Conservation (phyloP, 2,329 filamentous ascomycete genomes). For the Claviceps arundinis region DNA sequence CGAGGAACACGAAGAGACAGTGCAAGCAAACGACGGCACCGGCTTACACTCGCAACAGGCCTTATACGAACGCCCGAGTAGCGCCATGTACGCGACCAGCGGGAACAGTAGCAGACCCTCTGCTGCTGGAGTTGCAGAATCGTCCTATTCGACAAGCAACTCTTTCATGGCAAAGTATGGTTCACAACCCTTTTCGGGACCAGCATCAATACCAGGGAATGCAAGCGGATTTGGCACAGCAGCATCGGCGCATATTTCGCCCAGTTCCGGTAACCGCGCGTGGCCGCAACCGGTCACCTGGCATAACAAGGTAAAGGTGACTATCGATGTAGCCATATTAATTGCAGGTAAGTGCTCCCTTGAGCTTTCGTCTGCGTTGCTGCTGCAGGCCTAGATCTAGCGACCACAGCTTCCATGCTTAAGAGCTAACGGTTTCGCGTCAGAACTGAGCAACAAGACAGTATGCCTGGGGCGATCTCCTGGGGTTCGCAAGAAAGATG, state of each 20-base stretch:
- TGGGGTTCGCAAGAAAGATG: constrained; percentile 24
- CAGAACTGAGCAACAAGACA: constrained; percentile 22
- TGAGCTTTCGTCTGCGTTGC: background rate
- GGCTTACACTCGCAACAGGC: background rate
- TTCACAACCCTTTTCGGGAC: background rate
- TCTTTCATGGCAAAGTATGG: background rate
- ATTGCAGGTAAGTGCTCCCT: constrained; percentile 17
- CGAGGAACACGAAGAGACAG: background rate
- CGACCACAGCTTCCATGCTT: no score
- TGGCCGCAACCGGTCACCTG: constrained; percentile 10
- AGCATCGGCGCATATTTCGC: background rate
- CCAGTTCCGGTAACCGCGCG: background rate
- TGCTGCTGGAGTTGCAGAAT: background rate
- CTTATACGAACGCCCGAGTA: background rate
- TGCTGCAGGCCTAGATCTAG: no score
- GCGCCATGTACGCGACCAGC: constrained; percentile 1
- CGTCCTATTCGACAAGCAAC: background rate
- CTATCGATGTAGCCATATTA: constrained; percentile 21
- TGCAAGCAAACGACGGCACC: background rate
- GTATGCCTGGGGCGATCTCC: constrained; percentile 27
- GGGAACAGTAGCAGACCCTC: constrained; percentile 5
- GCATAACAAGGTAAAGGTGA: constrained; percentile 18
- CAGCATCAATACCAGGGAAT: background rate
- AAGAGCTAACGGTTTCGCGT: background rate
- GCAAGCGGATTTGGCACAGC: background rate